These are phyloP conservation scores for Kazachstania sp. DNA, from an alignment of 1,139 yeast species.

Conservation along the genomic window DNA sequence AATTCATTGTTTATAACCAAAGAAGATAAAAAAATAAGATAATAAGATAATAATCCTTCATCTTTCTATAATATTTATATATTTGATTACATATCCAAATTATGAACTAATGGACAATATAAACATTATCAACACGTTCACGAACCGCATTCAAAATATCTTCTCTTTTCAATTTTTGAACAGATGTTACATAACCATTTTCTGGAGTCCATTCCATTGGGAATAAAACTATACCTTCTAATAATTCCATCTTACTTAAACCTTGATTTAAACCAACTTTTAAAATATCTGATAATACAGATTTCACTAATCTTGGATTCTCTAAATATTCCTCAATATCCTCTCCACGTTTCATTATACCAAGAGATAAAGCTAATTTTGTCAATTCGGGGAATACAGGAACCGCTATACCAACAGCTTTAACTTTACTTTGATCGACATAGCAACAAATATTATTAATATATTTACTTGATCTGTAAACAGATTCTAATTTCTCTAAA, in stretches of 20 bases:
- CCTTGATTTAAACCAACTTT: conserved; percentile 79
- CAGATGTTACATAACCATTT: conserved; percentile 86
- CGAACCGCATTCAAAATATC: conserved; percentile 65
- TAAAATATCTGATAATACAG: conserved; percentile 51
- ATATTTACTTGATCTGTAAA: conserved; percentile 71
- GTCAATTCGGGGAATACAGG: conserved; percentile 67
- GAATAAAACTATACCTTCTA: conserved; percentile 67
- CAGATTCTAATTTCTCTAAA: conserved; percentile 78
- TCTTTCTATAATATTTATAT: no score
- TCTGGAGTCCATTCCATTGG: conserved; percentile 98
- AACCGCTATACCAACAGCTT: conserved; percentile 85
- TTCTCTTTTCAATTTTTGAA: conserved; percentile 92
- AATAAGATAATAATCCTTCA: no score
- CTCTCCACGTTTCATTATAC: conserved; percentile 42
- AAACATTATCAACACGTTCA: conserved; percentile 42
- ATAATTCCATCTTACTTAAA: conserved; percentile 73
- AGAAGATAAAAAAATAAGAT: no score
- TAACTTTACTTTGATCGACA: conserved; percentile 78
- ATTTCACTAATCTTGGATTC: conserved; percentile 48
- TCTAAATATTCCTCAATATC: conserved; percentile 45
- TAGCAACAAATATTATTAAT: conserved; percentile 83
- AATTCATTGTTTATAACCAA: no score
- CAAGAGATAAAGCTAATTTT: conserved; percentile 47
- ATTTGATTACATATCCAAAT: no score
- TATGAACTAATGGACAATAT: no score